Evolutionary conservation across 805 yeast species (phyloP).

Genomic region (Myxozyma monticola): DNA sequence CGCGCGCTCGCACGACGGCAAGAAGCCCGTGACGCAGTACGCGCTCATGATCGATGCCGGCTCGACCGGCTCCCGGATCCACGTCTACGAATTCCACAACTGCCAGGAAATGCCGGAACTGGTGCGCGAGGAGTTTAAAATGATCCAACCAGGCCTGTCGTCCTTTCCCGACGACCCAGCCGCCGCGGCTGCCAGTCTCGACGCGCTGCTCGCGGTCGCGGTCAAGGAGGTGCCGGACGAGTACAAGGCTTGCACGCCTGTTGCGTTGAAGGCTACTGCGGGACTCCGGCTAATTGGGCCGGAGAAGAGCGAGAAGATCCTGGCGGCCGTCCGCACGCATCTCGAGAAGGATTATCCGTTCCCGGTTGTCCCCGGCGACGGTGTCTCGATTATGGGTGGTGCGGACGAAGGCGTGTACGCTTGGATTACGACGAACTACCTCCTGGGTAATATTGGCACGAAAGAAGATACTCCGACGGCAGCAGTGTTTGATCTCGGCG

Average conservation of each 20-base stretch:
- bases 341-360: conserved; percentile 83
- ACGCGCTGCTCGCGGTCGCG: conserved; percentile 76
- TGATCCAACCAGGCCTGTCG: conserved; percentile 91
- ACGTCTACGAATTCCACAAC: conserved; percentile 86
- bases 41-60: conserved; percentile 98
- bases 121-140: conserved; percentile 75
- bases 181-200: conserved; percentile 89
- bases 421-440: conserved; percentile 94
- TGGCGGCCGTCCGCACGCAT: conserved; percentile 73
- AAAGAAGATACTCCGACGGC: conserved; percentile 77
- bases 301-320: conserved; percentile 66
- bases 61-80: conserved; percentile 94
- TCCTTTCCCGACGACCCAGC: conserved; percentile 73
- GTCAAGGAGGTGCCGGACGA: conserved; percentile 71
- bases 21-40: conserved; percentile 52
- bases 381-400: conserved; percentile 92
- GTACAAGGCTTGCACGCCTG: conserved; percentile 78
- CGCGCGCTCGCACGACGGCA: conserved; percentile 42
- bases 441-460: conserved; percentile 91
- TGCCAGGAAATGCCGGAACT: conserved; percentile 83
- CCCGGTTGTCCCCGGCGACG: conserved; percentile 83
- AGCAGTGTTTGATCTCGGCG: conserved; percentile 97
- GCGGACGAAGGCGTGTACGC: conserved; percentile 97
- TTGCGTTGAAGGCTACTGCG: conserved; percentile 97
- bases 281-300: conserved; percentile 86